A percentile compares a stretch with the other conserved stretches of the same genome.
Conservation (phyloP, 148 eudicot genomes). For the Fagopyrum esculentum region DNA sequence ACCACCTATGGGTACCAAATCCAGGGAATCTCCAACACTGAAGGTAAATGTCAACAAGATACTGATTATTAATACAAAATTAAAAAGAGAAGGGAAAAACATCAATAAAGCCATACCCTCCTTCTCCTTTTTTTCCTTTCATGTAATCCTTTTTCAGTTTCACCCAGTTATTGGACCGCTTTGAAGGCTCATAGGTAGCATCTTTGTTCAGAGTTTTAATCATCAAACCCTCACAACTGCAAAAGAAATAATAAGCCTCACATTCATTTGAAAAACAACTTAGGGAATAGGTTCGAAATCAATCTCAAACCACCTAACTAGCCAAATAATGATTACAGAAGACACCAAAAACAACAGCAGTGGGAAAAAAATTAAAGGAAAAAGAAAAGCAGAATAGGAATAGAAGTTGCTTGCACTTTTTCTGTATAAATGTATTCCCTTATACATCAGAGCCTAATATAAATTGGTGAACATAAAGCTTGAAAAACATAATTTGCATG, state of each 20-base stretch:
- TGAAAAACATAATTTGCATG: not conserved
- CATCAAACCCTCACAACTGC: slow-evolving; percentile 88
- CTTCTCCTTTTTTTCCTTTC: slow-evolving; percentile 21
- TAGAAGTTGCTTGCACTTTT: not conserved
- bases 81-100: not conserved
- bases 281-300: not conserved
- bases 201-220: slow-evolving; percentile 85
- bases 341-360: not conserved
- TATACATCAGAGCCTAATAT: not conserved
- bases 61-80: not conserved
- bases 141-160: slow-evolving; percentile 93
- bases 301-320: not conserved
- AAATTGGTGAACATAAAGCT: not conserved
- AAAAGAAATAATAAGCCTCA: slow-evolving; percentile 12
- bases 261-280: not conserved
- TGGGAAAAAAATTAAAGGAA: not conserved
- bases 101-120: slow-evolving; percentile 28
- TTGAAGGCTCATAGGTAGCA: slow-evolving; percentile 97
- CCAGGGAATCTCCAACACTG: slow-evolving; percentile 93
- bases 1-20: slow-evolving; percentile 91
- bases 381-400: not conserved
- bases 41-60: slow-evolving; percentile 13
- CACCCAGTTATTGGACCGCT: slow-evolving; percentile 93
- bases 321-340: not conserved
- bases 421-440: not conserved